These are phyloP conservation scores for Exserohilum rostratum DNA, from an alignment of 2,329 filamentous ascomycete genomes.

Conservation along the genomic window DNA sequence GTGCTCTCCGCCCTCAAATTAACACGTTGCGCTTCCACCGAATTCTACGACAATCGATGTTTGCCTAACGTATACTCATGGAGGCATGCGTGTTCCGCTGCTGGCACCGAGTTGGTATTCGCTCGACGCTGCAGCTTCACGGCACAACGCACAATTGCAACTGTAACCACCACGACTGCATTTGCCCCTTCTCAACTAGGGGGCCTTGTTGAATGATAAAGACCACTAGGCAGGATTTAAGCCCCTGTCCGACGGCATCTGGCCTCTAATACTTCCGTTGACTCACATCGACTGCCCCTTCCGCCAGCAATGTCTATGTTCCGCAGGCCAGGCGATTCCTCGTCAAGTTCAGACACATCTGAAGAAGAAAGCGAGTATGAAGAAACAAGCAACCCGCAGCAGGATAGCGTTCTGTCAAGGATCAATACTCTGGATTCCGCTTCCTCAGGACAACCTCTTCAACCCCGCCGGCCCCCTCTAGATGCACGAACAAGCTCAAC, in stretches of 20 bases:
- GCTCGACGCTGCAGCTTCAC: constrained; percentile 26
- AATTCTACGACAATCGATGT: constrained; percentile 40
- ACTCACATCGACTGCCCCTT: not conserved
- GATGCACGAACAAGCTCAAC: constrained; percentile 30
- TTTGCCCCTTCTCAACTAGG: constrained; percentile 1
- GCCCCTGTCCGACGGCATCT: not conserved
- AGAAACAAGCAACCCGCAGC: constrained; percentile 15
- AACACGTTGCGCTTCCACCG: constrained; percentile 41
- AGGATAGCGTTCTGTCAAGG: constrained; percentile 32
- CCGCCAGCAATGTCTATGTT: constrained; percentile 40
- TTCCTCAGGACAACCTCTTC: constrained; percentile 19
- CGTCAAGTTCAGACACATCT: constrained; percentile 35
- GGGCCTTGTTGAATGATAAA: constrained; percentile 1
- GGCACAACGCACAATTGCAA: constrained; percentile 18
- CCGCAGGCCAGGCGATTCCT: constrained; percentile 43
- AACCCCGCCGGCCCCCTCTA: constrained; percentile 17
- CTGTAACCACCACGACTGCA: constrained; percentile 10
- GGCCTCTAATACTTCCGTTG: not conserved
- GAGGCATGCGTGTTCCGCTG: constrained; percentile 25
- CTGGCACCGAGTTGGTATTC: constrained; percentile 29
- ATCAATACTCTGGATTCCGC: constrained; percentile 38
- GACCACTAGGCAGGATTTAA: not conserved
- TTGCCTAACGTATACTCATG: constrained; percentile 32
- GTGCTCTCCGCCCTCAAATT: constrained; percentile 22
- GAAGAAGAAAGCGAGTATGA: constrained; percentile 31